Evolutionary conservation across 2,329 filamentous ascomycete genomes (phyloP), one percentile per base, ranked within the genome.

Genomic region (Hypomyces perniciosus): DNA sequence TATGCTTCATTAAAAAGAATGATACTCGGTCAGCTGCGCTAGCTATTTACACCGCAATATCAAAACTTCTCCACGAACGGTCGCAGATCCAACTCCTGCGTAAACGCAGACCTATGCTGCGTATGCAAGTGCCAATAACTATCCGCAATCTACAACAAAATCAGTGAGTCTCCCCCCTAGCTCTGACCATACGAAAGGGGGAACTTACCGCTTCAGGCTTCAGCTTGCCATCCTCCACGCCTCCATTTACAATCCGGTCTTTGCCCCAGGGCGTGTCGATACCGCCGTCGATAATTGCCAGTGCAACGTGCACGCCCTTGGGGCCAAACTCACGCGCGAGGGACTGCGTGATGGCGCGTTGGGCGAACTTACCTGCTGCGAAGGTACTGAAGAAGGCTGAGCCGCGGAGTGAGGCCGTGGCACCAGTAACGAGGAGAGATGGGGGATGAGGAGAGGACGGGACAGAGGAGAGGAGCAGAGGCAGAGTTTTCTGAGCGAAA

Each of bases 51-150:
- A 35, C 33, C 8, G 8, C 8, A 38, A 20, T 20, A 38, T 64
- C 77, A 91, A 75, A 87, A 95, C 66, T 91, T 95, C 75, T 95
- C 90, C 47, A 90, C 75, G 67, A 81, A 90, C 1, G 90, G 89
- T 56, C 90, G 75, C 30, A 91, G 72, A 67, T 95, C 90, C 59
- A 95, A 68, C 70, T 95, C 88, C 63, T 88, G 88, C 0, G 88
- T 90, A 62, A 92, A 95, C 2, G 82, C 82, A 5, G 86, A 88
- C 58, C 81, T 78, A 31, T 85, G 86, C 72, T 96, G 90, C 0
- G 83, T 86, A 63, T 95, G 90, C 61, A 95, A 65, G 63, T 85
- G 75, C 88, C 89, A 95, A 62, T 95, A 95, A 8, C 81, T 80
- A 57, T 95, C 88, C 8, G 90, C 90, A 74, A 95, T 95, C 83